Conservation (phyloP, 164 flowering plant genomes). For the Warburgia ugandensis region DNA sequence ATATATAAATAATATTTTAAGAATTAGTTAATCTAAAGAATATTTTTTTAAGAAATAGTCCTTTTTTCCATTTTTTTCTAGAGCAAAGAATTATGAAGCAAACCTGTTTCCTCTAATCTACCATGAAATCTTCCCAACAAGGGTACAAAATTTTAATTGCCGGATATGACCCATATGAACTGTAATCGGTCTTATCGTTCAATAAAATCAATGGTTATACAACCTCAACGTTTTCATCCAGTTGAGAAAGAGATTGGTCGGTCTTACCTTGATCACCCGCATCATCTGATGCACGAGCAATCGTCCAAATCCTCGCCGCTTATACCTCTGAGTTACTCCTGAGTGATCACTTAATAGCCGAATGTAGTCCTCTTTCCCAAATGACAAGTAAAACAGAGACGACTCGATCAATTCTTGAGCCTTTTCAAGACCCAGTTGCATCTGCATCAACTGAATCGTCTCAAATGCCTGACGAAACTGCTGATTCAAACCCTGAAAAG, state of each 20-base stretch:
- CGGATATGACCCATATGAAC: not conserved
- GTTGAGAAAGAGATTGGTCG: not conserved
- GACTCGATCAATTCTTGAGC: constrained; percentile 31
- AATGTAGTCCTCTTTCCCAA: constrained; percentile 65
- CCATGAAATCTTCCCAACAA: too few relatives aligned
- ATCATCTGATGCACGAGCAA: constrained; percentile 46
- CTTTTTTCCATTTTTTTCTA: too few relatives aligned
- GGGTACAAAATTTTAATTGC: not conserved
- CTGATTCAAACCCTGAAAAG: constrained; percentile 47
- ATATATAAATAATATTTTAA: too few relatives aligned
- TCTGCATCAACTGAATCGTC: constrained; percentile 55
- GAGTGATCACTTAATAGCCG: constrained; percentile 25
- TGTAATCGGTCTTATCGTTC: too few relatives aligned
- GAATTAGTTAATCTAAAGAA: too few relatives aligned
- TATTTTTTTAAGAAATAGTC: too few relatives aligned
- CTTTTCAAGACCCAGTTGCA: constrained; percentile 30
- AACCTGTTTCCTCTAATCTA: too few relatives aligned
- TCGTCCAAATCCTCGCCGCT: constrained; percentile 23
- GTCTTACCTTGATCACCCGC: constrained; percentile 16
- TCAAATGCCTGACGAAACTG: constrained; percentile 65
- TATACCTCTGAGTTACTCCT: constrained; percentile 11
- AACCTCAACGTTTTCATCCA: too few relatives aligned
- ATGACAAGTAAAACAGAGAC: constrained; percentile 58
- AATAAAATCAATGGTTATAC: too few relatives aligned
- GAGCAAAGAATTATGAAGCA: too few relatives aligned